A percentile compares a stretch with the other conserved stretches of the same genome.
Conservation (phyloP, 2,329 filamentous ascomycete species). For the Stylonectria norvegica region DNA sequence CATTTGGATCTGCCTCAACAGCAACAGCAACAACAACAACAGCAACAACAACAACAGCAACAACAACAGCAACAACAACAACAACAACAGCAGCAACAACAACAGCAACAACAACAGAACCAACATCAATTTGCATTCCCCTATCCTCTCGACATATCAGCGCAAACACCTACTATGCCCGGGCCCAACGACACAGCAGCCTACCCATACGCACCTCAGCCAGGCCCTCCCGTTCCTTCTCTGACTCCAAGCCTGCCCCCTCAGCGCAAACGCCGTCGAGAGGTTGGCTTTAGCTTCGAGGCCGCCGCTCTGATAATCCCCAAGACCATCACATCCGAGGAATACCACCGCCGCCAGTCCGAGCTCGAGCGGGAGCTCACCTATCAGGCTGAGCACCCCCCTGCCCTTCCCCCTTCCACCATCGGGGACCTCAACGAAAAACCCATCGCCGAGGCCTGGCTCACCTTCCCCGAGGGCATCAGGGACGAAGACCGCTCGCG, state of each 20-base stretch:
- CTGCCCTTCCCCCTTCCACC: conserved; percentile 26
- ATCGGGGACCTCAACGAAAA: conserved; percentile 29
- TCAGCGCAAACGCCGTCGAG: not conserved
- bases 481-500: conserved; percentile 5
- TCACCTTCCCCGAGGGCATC: conserved; percentile 16
- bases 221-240: not conserved
- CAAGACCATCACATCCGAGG: conserved; percentile 3
- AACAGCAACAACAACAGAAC: no score
- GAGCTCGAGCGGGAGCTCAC: conserved; percentile 22
- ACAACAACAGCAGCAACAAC: no score
- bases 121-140: no score
- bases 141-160: no score
- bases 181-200: no score
- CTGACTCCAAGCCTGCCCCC: not conserved
- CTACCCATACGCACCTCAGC: no score
- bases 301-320: conserved; percentile 22
- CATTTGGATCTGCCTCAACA: no score
- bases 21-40: no score
- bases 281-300: conserved; percentile 3
- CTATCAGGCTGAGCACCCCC: conserved; percentile 20
- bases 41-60: no score
- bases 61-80: no score
- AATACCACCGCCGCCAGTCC: conserved; percentile 17
- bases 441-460: conserved; percentile 15
- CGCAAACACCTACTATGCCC: no score